Percentiles rank a stretch among this genome's conserved stretches.
phyloP scores from a whole-genome alignment of 306 rosid genomes.

The Dicorynia guianensis region DNA sequence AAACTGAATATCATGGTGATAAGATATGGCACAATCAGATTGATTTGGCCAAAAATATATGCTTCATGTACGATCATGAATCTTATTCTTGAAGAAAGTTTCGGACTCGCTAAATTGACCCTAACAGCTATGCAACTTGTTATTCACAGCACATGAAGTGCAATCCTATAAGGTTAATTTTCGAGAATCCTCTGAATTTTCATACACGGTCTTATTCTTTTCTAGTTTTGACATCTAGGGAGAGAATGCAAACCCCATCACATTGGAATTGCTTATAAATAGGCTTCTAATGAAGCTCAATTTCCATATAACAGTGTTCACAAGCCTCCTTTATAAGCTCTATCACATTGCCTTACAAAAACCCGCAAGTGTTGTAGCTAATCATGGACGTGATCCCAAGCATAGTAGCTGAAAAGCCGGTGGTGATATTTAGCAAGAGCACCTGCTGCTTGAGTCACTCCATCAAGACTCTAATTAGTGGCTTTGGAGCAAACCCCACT shows the following conservation, averaged over 20 bases:
- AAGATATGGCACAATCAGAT: constrained; percentile 24
- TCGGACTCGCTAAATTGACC: constrained; percentile 41
- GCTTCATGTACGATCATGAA: constrained; percentile 42
- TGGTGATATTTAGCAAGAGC: constrained; percentile 67
- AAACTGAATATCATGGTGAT: constrained; percentile 14
- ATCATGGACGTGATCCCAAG: constrained; percentile 38
- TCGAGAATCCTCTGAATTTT: constrained; percentile 36
- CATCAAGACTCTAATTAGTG: constrained; percentile 65
- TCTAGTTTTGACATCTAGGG: not conserved
- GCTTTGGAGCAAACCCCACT: constrained; percentile 71
- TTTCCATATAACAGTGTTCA: constrained; percentile 27
- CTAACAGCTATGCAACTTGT: constrained; percentile 47
- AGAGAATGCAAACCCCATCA: constrained; percentile 1
- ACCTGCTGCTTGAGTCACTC: constrained; percentile 64
- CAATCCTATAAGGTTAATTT: constrained; percentile 33
- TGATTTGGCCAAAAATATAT: constrained; percentile 33
- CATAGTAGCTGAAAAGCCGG: constrained; percentile 51
- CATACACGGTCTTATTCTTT: constrained; percentile 27
- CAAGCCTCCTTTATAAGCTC: constrained; percentile 25
- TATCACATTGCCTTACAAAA: not conserved
- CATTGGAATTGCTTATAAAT: constrained; percentile 39
- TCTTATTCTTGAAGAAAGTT: constrained; percentile 52
- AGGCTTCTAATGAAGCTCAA: constrained; percentile 12
- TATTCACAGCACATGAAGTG: constrained; percentile 30
- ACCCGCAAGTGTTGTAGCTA: not conserved